These are phyloP conservation scores for Saitozyma podzolica DNA, from an alignment of 768 basidiomycete genomes.

Conservation along the genomic window DNA sequence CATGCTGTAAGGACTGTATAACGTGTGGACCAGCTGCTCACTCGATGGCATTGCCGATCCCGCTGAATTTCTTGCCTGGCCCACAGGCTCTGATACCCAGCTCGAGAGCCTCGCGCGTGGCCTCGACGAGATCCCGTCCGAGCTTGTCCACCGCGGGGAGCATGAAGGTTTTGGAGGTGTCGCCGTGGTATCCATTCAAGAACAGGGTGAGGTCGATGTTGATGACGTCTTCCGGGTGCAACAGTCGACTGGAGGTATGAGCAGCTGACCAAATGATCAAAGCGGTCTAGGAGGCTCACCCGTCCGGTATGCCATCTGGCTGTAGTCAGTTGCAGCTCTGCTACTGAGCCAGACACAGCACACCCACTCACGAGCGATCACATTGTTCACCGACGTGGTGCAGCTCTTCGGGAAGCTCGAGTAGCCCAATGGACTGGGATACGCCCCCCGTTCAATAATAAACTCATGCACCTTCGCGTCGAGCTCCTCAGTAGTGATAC, in stretches of 20 bases:
- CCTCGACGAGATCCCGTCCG: constrained; percentile 65
- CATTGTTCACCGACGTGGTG: constrained; percentile 85
- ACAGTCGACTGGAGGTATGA: constrained; percentile 62
- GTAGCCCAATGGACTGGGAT: constrained; percentile 83
- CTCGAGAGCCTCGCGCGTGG: constrained; percentile 66
- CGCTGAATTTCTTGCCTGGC: constrained; percentile 67
- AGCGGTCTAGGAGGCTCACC: constrained; percentile 57
- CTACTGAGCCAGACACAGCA: background rate
- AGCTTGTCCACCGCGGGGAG: constrained; percentile 75
- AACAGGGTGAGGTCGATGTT: constrained; percentile 87
- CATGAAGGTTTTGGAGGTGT: constrained; percentile 79
- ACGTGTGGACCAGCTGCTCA: constrained; percentile 15
- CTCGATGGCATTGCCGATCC: constrained; percentile 70
- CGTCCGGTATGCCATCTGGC: constrained; percentile 79
- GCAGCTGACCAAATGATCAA: background rate
- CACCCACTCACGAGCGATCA: constrained; percentile 60
- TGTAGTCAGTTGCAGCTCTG: constrained; percentile 2
- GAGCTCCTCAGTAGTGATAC: constrained; percentile 68
- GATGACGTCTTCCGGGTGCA: constrained; percentile 80
- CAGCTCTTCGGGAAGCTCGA: constrained; percentile 72
- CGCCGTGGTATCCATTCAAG: constrained; percentile 81
- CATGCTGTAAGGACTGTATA: background rate
- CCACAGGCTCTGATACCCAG: constrained; percentile 73
- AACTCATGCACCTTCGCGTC: constrained; percentile 72
- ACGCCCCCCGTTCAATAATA: constrained; percentile 68